Conservation (phyloP, 140 eudicot species). For the Senecio squalidus region DNA sequence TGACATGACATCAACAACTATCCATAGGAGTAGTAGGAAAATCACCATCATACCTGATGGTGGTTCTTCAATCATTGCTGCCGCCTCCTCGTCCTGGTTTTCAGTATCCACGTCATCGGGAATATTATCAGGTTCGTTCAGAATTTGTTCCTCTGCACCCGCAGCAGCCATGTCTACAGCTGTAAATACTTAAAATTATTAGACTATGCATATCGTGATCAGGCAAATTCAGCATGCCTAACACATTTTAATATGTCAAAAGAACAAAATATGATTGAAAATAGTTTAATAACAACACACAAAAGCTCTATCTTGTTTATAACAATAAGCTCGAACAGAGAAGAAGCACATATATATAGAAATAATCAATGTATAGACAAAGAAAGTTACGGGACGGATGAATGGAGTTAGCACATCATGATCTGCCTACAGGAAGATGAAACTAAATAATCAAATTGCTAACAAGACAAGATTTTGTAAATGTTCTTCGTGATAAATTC, state of each 20-base stretch:
- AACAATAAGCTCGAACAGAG: not conserved
- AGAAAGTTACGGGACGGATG: not conserved
- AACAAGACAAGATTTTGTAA: not conserved
- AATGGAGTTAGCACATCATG: not conserved
- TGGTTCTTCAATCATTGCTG: constrained; percentile 78
- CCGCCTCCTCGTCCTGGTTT: constrained; percentile 78
- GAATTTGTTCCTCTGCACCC: constrained; percentile 80
- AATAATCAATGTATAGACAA: not conserved
- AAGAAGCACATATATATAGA: not conserved
- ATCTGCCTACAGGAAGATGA: not conserved
- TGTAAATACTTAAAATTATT: constrained; percentile 26
- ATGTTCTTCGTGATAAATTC: not conserved
- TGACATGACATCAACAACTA: not conserved
- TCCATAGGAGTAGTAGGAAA: not conserved
- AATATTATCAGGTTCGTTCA: constrained; percentile 62
- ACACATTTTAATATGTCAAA: not conserved
- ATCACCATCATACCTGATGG: constrained; percentile 53
- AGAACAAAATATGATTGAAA: not conserved
- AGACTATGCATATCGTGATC: not conserved
- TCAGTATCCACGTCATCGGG: constrained; percentile 69
- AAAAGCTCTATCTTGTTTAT: no score
- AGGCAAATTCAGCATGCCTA: constrained; percentile 8
- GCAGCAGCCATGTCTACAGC: constrained; percentile 71
- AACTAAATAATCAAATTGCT: not conserved
- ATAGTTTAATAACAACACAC: not conserved